Evolutionary conservation across 495 filamentous ascomycete species (phyloP).

Genomic region (Penicillium crystallinum): DNA sequence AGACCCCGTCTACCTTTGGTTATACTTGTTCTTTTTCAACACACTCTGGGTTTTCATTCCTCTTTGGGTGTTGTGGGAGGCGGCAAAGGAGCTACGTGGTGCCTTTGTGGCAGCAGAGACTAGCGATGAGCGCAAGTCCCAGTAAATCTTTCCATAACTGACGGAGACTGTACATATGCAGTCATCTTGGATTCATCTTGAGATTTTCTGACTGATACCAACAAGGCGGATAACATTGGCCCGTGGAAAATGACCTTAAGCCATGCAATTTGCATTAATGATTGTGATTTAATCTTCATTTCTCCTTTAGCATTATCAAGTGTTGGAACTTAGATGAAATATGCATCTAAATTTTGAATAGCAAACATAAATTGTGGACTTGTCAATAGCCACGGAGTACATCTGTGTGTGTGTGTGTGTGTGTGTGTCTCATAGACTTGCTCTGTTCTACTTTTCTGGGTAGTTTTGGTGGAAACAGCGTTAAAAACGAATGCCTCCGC

Average conservation of each 20-base stretch:
- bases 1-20: constrained; percentile 81
- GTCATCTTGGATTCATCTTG: background rate
- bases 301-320: background rate
- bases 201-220: background rate
- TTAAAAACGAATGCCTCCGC: too few relatives aligned
- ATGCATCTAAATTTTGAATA: too few relatives aligned
- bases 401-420: too few relatives aligned
- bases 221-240: background rate
- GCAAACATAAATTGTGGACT: too few relatives aligned
- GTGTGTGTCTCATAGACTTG: too few relatives aligned
- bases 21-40: constrained; percentile 92
- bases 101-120: constrained; percentile 44
- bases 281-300: background rate
- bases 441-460: too few relatives aligned
- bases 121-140: constrained; percentile 8
- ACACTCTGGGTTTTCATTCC: constrained; percentile 82
- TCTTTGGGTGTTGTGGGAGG: constrained; percentile 67
- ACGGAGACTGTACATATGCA: background rate
- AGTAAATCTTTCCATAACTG: constrained; percentile 4
- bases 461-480: too few relatives aligned
- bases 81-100: constrained; percentile 52
- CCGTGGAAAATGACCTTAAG: background rate
- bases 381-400: too few relatives aligned
- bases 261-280: background rate
- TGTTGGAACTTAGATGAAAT: background rate